Evolutionary conservation across 305 asterid genomes (phyloP), one percentile per base, ranked within the genome.

Genomic region (Solanum chacoense): DNA sequence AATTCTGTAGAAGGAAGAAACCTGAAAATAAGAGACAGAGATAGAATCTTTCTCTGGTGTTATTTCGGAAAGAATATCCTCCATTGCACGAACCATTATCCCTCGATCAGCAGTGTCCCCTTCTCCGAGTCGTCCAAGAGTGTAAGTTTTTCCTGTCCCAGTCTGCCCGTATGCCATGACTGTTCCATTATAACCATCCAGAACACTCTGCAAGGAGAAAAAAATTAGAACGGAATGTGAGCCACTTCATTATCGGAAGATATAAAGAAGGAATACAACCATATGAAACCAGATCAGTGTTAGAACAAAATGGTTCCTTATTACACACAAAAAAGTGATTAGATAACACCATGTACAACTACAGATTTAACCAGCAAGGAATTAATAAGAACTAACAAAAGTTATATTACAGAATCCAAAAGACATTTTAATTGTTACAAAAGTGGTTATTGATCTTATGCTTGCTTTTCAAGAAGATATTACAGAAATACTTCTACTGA

Each of bases 141-240:
- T 96, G 89, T 93, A 97, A 85, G 99, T 97, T 92, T 97, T 97
- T 69, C 99, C 99, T 11, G 99, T 96, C 89, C 99, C 99, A 24
- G 99, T 97, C 91, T 97, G 99, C 87, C 99, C 99, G 88, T 97
- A 97, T 42, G 99, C 98, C 99, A 97, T 97, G 90, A 96, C 93
- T n/a, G 99, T 97, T 87, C 99, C 99, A 86, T 97, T 97, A 92
- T 96, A 97, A 87, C 99, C 99, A 86, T 97, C 99, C 90, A 97
- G 91, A 85, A 97, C 98, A 91, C 99, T 96, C 99, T 97, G 95
- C 91, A 88, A 79, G 89, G 85, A 73, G 74, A 85, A 74, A 65
- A 29, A 31, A 18, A 29, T 40, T 85, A 63, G 7, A 84, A 8
- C 6, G 26, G 9, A 79, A 40, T 59, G 32, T 59, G 87, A 79